A percentile compares a stretch with the other conserved stretches of the same genome.
Conservation (phyloP, 257 asterid species). For the Lavandula angustifolia region DNA sequence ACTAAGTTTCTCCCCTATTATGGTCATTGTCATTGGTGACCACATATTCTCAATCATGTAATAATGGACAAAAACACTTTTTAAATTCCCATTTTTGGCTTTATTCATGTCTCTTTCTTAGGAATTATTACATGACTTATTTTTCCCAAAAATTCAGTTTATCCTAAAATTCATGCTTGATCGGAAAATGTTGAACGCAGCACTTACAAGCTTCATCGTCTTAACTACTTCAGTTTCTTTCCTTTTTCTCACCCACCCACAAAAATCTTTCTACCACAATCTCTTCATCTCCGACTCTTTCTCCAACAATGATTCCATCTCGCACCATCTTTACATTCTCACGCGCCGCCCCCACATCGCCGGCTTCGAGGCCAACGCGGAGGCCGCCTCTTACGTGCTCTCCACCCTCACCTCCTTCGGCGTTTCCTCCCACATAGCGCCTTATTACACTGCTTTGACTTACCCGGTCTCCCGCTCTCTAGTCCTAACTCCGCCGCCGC, state of each 20-base stretch:
- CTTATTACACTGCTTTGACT: slow-evolving; percentile 63
- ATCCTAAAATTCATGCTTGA: too few species aligned
- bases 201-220: slow-evolving; percentile 39
- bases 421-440: slow-evolving; percentile 44
- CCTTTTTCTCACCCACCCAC: slow-evolving; percentile 35
- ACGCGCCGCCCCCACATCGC: slow-evolving; percentile 82
- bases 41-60: too few species aligned
- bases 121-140: too few species aligned
- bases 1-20: too few species aligned
- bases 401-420: slow-evolving; percentile 59
- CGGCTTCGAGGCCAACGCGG: slow-evolving; percentile 76
- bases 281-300: slow-evolving; percentile 52
- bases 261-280: slow-evolving; percentile 58
- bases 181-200: slow-evolving; percentile 34
- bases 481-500: slow-evolving; percentile 41
- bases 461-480: slow-evolving; percentile 70
- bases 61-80: too few species aligned
- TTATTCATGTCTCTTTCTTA: too few species aligned
- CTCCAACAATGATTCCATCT: slow-evolving; percentile 58
- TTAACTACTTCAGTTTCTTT: slow-evolving; percentile 41
- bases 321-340: slow-evolving; percentile 60
- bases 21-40: too few species aligned
- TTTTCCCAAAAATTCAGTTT: background rate
- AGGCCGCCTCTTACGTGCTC: slow-evolving; percentile 71
- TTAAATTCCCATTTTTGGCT: too few species aligned